Evolutionary conservation across 768 basidiomycete species (phyloP), one percentile per base, ranked within the genome.

Genomic region (Dictyophora rubrovolvata): DNA sequence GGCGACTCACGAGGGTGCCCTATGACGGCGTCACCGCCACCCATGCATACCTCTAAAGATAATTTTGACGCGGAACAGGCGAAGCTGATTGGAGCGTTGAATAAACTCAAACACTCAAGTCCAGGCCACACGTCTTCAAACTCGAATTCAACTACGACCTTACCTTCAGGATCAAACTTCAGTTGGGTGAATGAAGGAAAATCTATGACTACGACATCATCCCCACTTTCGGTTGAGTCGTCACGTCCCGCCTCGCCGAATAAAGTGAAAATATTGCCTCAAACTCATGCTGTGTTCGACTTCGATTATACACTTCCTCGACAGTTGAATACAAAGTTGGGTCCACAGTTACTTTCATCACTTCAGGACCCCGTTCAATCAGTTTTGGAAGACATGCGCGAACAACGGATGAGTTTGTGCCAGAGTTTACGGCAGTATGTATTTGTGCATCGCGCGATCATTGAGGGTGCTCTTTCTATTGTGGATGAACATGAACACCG

Each of bases 371-470:
- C 95, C 2, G 80, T 96, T 46, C 83, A 79, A 69, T 79, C 83
- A 56, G 80, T 96, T 0, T 76, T 97, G 54, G 91, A 94, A 71
- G 90, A 93, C 68, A 92, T 98, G 86, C 80, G 95, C 49, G 86
- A 94, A 70, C 94, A 97, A 72, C 77, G 95, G 56, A 98, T 98
- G 95, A 93, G 90, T 66, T 72, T 96, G 62, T 95, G 94, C 68
- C 94, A 95, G 75, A 95, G 89, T 69, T 73, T 94, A 67, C 76
- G 93, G 60, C 95, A 98, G 73, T 98, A 94, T 67, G 86, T 94
- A 18, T 97, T 94, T 71, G 89, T 93, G 37, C 90, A 96, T 68
- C 83, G 86, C 33, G 91, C 85, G 17, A 76, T 93, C 59, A 79
- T 93, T 59, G 88, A 90, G 70, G 90, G 91, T 7, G 80, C 86